Evolutionary conservation across 495 filamentous ascomycete genomes (phyloP).

Genomic region (Aspergillus heteromorphus): DNA sequence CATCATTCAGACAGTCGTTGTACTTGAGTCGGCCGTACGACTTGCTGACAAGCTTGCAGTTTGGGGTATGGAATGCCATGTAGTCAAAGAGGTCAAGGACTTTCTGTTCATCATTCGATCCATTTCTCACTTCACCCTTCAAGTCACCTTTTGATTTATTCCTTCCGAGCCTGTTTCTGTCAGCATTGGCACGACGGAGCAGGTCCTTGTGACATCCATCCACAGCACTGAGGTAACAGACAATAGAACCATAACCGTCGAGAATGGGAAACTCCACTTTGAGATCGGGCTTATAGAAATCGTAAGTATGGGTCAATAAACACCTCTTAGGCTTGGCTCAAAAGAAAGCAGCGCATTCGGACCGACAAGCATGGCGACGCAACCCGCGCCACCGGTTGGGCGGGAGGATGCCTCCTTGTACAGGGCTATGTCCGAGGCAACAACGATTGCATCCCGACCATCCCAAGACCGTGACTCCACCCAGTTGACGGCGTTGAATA

Average conservation of each 20-base stretch:
- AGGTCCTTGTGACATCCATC: neutral
- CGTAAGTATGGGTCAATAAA: conserved; percentile 5
- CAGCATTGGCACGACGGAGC: neutral
- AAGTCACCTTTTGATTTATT: no score
- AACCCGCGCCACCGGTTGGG: conserved; percentile 79
- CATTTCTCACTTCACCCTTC: no score
- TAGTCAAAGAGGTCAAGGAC: conserved; percentile 1
- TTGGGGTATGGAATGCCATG: conserved; percentile 9
- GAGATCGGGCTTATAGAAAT: conserved; percentile 10
- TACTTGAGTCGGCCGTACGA: conserved; percentile 3
- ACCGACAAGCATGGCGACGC: conserved; percentile 6
- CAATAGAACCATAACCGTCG: conserved; percentile 4
- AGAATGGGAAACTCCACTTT: conserved; percentile 5
- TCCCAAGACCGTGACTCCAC: conserved; percentile 98
- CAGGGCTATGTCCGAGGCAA: conserved; percentile 94
- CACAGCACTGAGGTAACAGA: conserved; percentile 6
- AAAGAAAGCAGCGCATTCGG: neutral
- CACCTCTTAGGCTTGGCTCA: neutral
- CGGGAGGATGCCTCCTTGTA: conserved; percentile 87
- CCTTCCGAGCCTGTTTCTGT: no score
- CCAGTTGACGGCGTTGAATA: conserved; percentile 98
- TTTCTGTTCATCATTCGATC: neutral
- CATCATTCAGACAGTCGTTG: neutral
- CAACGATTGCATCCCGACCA: conserved; percentile 86
- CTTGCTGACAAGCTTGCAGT: conserved; percentile 6